These are phyloP conservation scores for Alloteropsis angusta DNA, from an alignment of 202 grass and related monocot genomes.

Conservation along the genomic window DNA sequence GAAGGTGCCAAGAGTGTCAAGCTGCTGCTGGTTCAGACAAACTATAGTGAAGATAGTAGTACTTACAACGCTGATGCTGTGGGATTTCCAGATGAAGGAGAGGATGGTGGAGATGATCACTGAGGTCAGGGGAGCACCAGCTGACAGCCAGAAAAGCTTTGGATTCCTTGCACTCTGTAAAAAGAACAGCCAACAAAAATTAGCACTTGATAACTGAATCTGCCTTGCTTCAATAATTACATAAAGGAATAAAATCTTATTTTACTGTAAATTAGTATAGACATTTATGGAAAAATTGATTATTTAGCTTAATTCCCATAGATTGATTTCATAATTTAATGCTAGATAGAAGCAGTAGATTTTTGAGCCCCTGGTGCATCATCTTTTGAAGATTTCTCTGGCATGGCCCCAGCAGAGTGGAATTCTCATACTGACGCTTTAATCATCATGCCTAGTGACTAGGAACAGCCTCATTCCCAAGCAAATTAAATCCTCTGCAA, in stretches of 20 bases:
- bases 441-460: not conserved
- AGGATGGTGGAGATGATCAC: slow-evolving; percentile 86
- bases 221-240: not conserved
- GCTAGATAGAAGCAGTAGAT: not conserved
- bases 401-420: not conserved
- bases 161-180: slow-evolving; percentile 70
- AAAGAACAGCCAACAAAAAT: not conserved
- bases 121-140: slow-evolving; percentile 68
- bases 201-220: not conserved
- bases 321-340: not conserved
- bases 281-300: not conserved
- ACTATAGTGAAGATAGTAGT: not conserved
- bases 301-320: not conserved
- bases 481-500: not conserved
- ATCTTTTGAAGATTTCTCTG: slow-evolving; percentile 9
- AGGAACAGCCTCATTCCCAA: slow-evolving; percentile 15
- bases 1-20: not conserved
- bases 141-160: slow-evolving; percentile 89
- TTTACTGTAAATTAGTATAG: not conserved
- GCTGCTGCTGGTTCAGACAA: not conserved
- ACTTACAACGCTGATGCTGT: slow-evolving; percentile 76
- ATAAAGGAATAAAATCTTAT: not conserved
- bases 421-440: not conserved
- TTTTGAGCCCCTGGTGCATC: not conserved
- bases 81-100: slow-evolving; percentile 65